A percentile compares a stretch with the other conserved stretches of the same genome.
Conservation (phyloP, 176 grass and related monocot species). For the Aechmea fasciata region DNA sequence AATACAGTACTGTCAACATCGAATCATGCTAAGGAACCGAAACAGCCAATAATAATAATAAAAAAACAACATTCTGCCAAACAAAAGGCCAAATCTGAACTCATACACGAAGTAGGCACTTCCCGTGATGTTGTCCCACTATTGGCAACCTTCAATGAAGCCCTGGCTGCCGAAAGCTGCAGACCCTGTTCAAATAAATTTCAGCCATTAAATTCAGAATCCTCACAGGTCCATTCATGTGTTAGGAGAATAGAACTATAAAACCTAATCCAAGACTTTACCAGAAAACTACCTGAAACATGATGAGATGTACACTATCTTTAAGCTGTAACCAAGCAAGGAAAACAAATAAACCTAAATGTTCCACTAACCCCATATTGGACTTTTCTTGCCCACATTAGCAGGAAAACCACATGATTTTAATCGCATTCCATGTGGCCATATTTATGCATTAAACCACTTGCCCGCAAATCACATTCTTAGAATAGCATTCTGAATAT, state of each 20-base stretch:
- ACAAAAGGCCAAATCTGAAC: conserved; percentile 19
- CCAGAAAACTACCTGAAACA: too few relatives aligned
- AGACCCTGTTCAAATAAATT: conserved; percentile 51
- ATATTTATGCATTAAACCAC: too few relatives aligned
- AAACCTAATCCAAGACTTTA: too few relatives aligned
- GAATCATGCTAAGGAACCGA: conserved; percentile 1
- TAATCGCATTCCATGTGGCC: too few relatives aligned
- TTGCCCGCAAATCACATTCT: too few relatives aligned
- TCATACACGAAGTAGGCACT: conserved; percentile 36
- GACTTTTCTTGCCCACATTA: neutral
- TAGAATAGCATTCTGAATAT: too few relatives aligned
- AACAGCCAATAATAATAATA: conserved; percentile 18
- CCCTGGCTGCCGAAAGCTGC: conserved; percentile 83
- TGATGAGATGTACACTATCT: neutral
- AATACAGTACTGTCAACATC: conserved; percentile 17
- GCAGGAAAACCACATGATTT: too few relatives aligned
- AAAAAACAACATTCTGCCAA: conserved; percentile 7
- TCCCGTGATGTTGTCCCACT: conserved; percentile 33
- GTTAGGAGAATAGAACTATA: neutral
- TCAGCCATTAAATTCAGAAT: conserved; percentile 15
- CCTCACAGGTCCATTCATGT: neutral
- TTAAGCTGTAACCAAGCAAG: neutral
- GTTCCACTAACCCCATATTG: neutral
- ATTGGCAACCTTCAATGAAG: conserved; percentile 37
- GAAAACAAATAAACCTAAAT: neutral